Evolutionary conservation across 257 asterid genomes (phyloP).

Genomic region (Fraxinus anomala): DNA sequence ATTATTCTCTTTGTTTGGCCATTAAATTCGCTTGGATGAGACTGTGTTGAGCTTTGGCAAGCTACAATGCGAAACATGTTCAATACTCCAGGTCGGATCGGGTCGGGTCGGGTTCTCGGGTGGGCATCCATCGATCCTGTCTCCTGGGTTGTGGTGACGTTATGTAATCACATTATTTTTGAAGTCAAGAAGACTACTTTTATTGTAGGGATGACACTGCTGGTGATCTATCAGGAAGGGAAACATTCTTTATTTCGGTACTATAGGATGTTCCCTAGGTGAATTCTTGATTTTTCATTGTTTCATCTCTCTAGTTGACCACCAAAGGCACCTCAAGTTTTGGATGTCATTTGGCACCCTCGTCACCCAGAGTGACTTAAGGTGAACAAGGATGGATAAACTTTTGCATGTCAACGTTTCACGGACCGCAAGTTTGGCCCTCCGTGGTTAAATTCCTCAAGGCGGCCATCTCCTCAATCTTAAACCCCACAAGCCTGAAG

Average conservation of each 20-base stretch:
- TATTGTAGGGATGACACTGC: no score
- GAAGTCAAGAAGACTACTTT: no score
- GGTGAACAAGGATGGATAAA: neutral
- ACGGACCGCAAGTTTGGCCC: no score
- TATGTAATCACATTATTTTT: neutral
- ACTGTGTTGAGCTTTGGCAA: neutral
- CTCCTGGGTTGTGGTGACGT: neutral
- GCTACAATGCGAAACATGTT: neutral
- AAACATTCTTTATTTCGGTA: neutral
- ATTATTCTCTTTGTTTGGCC: neutral
- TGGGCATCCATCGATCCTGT: neutral
- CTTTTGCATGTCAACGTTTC: no score
- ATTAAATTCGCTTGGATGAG: neutral
- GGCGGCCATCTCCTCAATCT: no score
- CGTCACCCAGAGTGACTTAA: neutral
- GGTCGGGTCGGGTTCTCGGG: neutral
- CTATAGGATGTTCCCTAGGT: neutral
- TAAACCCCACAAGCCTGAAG: no score
- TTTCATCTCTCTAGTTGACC: neutral
- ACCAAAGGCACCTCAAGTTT: neutral
- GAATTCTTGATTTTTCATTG: no score
- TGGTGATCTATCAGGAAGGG: neutral
- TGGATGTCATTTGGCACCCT: neutral
- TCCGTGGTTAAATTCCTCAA: no score
- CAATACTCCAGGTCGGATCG: neutral